Base-by-base conservation (phyloP, 2,329 filamentous ascomycete genomes). In the Colletotrichum spaethianum region DNA sequence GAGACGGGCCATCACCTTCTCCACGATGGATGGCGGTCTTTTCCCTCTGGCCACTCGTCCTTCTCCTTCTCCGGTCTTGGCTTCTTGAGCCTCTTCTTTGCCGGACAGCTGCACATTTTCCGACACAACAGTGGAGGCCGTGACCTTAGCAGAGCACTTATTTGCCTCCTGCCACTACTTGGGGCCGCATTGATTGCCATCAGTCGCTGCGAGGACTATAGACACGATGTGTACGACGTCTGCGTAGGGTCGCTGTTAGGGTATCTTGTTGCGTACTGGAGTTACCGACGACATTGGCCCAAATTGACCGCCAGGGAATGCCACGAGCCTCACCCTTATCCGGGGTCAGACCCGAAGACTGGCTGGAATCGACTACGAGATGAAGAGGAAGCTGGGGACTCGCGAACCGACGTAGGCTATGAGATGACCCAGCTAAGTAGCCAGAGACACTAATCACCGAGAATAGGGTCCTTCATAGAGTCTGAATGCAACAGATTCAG, bases 1-100 rank as follows among this genome's bases (percentile, higher is more conserved):
- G 88, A 95, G 77, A 88, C 89, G 1, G 81, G 91, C 76, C 88
- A 90, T 72, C 92, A 94, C 79, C 85, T 86, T 1, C 86, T 97
- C 4, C 92, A 96, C 74, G 94, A 97, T 76, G 94, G 94, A 20
- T 96, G 93, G 92, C 90, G 94, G 52, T 94, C 91, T 28, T 97
- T 96, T 76, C 94, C 94, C 0, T 93, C 91, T 1, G 94, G 94
- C 1, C 94, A 97, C 81, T 92, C 90, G 16, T 93, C 91, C 72
- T 95, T 95, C 79, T 88, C 93, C 1, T 97, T 96, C 79, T 89
- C 91, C 4, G 94, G 94, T 0, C 85, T 97, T 12, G 93, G 94
- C 3, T 96, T 93, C 78, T 82, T 95, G 23, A 88, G 90, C 28
- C 83, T 94, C 33, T 94, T 93, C 79, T 83, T 94, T 36, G 90